phyloP scores from a whole-genome alignment of 1,139 yeast species.

The Blastobotrys elegans region DNA sequence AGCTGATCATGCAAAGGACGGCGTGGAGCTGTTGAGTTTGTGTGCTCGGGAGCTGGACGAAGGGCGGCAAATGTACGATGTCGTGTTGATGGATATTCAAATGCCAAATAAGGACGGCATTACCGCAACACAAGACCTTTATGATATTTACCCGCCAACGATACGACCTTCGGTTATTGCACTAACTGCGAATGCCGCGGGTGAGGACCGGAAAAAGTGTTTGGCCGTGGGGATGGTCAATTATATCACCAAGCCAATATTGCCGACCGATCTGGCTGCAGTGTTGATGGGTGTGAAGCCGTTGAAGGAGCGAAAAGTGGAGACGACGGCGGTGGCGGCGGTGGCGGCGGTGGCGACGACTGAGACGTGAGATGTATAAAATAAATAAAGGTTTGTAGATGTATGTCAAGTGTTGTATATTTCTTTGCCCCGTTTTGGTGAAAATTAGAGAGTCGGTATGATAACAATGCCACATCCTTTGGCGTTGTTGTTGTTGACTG shows the following conservation, averaged over 20 bases:
- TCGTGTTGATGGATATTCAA: conserved; percentile 52
- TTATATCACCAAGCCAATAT: conserved; percentile 51
- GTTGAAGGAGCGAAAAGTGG: conserved; percentile 14
- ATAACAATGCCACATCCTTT: too few species aligned
- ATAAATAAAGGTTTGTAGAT: too few species aligned
- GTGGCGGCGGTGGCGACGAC: too few species aligned
- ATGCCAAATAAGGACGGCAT: conserved; percentile 54
- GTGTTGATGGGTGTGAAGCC: conserved; percentile 30
- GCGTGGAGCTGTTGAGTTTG: conserved; percentile 45
- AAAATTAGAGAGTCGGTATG: too few species aligned
- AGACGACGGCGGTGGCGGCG: too few species aligned
- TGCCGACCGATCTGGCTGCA: conserved; percentile 44
- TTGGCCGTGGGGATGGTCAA: conserved; percentile 52
- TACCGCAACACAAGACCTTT: conserved; percentile 40
- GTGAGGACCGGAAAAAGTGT: conserved; percentile 48
- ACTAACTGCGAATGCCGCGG: conserved; percentile 54
- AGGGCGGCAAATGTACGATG: conserved; percentile 42
- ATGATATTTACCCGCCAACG: conserved; percentile 29
- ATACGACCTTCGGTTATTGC: conserved; percentile 45
- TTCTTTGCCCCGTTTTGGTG: too few species aligned
- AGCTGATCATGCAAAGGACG: conserved; percentile 55
- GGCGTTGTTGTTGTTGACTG: too few species aligned
- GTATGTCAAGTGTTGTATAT: too few species aligned
- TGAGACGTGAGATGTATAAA: too few species aligned
- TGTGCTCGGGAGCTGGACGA: conserved; percentile 32